Percentiles rank a stretch among this genome's conserved stretches.
These are phyloP conservation scores for Erodium maritimum DNA, from an alignment of 345 rosid genomes.

Conservation along the genomic window DNA sequence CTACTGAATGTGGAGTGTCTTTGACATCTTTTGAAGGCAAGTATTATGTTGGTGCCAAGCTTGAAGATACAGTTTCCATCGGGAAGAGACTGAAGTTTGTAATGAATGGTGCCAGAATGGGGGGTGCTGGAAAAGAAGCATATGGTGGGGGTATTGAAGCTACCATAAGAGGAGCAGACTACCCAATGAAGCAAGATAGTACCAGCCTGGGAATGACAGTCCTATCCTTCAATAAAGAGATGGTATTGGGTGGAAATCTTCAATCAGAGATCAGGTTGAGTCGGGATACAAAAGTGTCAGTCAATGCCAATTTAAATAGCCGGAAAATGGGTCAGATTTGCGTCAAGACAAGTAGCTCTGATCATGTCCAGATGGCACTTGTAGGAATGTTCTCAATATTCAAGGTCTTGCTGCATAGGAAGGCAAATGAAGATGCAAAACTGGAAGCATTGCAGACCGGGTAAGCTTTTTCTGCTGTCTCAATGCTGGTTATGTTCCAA, in stretches of 20 bases:
- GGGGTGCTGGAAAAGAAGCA: constrained; percentile 49
- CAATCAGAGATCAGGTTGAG: constrained; percentile 57
- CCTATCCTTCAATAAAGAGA: constrained; percentile 56
- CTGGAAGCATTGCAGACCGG: constrained; percentile 28
- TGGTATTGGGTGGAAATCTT: constrained; percentile 55
- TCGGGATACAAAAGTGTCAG: constrained; percentile 36
- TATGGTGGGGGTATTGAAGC: constrained; percentile 73
- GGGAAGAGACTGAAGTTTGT: constrained; percentile 63
- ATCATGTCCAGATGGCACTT: constrained; percentile 58
- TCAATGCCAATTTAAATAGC: constrained; percentile 58
- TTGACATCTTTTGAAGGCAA: constrained; percentile 53
- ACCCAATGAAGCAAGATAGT: constrained; percentile 56
- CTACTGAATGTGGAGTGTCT: constrained; percentile 47
- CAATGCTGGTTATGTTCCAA: not conserved
- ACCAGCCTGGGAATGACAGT: constrained; percentile 47
- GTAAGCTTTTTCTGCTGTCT: constrained; percentile 14
- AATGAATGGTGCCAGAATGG: constrained; percentile 56
- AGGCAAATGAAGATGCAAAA: constrained; percentile 16
- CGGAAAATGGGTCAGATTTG: constrained; percentile 63
- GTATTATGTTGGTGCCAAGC: constrained; percentile 58
- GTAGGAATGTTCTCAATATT: constrained; percentile 45
- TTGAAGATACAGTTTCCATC: constrained; percentile 56
- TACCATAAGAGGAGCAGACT: constrained; percentile 61
- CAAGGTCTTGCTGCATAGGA: constrained; percentile 39
- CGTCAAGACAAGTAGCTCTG: constrained; percentile 55